Evolutionary conservation across 148 eudicot species (phyloP), one percentile per base, ranked within the genome.

Genomic region (Camellia japonica): DNA sequence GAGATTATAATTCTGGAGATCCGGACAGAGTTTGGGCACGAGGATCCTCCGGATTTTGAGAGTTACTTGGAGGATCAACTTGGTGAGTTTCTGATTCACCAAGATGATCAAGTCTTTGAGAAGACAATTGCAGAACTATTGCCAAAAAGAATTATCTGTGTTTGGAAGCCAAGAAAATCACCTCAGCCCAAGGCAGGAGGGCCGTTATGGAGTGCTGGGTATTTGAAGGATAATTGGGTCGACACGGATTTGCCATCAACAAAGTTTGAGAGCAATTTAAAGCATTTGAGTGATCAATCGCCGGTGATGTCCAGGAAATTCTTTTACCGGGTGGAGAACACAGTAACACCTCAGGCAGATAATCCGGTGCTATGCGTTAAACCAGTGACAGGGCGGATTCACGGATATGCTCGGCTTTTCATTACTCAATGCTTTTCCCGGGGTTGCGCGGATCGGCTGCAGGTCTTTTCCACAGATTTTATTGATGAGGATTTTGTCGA

Each of bases 251-350:
- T 93, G 77, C 99, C 99, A 43, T 86, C 87, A 2, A 93, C 97
- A 1, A 96, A 96, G 74, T 96, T 93, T 68, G 99, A 96, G 81
- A 93, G 95, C 80, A 96, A 96, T 18, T 43, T 96, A 74, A 91
- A 87, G 88, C 87, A 88, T 75, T 80, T 96, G 86, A 79, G 88
- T 12, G 88, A 92, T 76, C 99, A 96, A 79, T 92, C 80, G 13
- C 86, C 95, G 0, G 88, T 74, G 41, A 75, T 79, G 41, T 71
- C 88, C 3, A 63, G 99, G 81, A 96, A 91, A 74, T 89, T 10
- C 83, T 96, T 93, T 52, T 96, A 96, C 84, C 76, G 98, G 82
- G 98, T 93, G 18, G 99, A 93, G 85, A 96, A 96, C 59, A 96
- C 98, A 0, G 97, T 91, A 1, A 96, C 99, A 12, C 99, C 99